These are phyloP conservation scores for Rutstroemia sp. DNA, from an alignment of 2,329 filamentous ascomycete genomes.

Conservation along the genomic window DNA sequence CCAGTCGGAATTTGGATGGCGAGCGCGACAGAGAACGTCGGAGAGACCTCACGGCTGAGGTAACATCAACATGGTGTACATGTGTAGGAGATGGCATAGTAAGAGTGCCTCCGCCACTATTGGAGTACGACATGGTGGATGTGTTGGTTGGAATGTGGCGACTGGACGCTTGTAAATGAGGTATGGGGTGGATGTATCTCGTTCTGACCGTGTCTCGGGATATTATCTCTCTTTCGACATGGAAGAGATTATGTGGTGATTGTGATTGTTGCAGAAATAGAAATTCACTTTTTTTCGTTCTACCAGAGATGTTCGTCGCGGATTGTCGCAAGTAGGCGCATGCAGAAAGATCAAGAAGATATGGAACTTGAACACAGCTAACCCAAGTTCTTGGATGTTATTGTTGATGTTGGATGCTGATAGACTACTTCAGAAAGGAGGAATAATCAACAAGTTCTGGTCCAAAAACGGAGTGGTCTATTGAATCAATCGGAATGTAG, in stretches of 20 bases:
- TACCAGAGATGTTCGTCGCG: neutral
- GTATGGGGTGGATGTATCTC: conserved; percentile 2
- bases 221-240: conserved; percentile 9
- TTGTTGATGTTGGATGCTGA: conserved; percentile 43
- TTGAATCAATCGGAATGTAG: conserved; percentile 8
- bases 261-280: conserved; percentile 1
- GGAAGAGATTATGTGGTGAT: neutral
- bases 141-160: conserved; percentile 19
- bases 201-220: neutral
- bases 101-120: conserved; percentile 64
- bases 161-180: conserved; percentile 4
- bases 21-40: conserved; percentile 85
- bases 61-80: conserved; percentile 74
- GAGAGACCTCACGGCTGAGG: conserved; percentile 73
- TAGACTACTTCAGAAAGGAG: conserved; percentile 1
- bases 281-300: conserved; percentile 2
- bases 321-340: neutral
- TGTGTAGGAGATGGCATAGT: conserved; percentile 83
- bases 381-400: conserved; percentile 5
- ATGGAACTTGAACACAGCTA: neutral
- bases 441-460: conserved; percentile 4
- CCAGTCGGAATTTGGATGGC: conserved; percentile 79
- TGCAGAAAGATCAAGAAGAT: neutral
- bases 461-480: conserved; percentile 3
- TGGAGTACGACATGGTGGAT: conserved; percentile 48